Evolutionary conservation across 345 rosid species (phyloP).

Genomic region (Lepidium aucheri): DNA sequence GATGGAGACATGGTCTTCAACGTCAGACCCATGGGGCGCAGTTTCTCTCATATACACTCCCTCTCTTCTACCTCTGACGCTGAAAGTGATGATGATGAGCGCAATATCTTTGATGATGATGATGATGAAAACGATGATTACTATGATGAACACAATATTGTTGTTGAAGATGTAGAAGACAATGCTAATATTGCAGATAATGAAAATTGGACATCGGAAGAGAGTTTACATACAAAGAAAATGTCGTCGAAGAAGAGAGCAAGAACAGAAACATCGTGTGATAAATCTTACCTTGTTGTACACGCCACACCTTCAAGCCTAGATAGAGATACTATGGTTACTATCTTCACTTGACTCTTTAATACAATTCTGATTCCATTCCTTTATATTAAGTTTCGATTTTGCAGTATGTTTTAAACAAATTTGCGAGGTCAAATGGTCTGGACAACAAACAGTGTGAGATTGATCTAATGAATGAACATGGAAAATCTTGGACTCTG

Average conservation of each 20-base stretch:
- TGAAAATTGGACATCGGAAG: background rate
- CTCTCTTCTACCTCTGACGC: conserved; percentile 13
- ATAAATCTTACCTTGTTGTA: background rate
- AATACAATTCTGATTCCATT: background rate
- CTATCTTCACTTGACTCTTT: background rate
- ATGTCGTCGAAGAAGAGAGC: background rate
- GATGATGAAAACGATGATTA: background rate
- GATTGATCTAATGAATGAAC: conserved; percentile 3
- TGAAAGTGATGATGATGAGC: conserved; percentile 1
- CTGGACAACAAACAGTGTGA: background rate
- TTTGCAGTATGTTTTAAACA: conserved; percentile 1
- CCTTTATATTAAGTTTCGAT: background rate
- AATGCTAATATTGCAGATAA: background rate
- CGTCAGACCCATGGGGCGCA: conserved; percentile 16
- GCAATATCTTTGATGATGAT: background rate
- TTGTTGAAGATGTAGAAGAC: background rate
- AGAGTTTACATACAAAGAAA: background rate
- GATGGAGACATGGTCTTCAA: conserved; percentile 17
- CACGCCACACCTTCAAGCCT: conserved; percentile 17
- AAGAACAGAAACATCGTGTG: conserved; percentile 1
- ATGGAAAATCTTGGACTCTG: conserved; percentile 10
- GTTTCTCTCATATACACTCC: conserved; percentile 3
- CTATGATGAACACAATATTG: conserved; percentile 1
- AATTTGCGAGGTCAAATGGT: conserved; percentile 14
- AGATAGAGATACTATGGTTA: background rate